phyloP scores from a whole-genome alignment of 768 basidiomycete genomes.

The Tephrocybe sp. region DNA sequence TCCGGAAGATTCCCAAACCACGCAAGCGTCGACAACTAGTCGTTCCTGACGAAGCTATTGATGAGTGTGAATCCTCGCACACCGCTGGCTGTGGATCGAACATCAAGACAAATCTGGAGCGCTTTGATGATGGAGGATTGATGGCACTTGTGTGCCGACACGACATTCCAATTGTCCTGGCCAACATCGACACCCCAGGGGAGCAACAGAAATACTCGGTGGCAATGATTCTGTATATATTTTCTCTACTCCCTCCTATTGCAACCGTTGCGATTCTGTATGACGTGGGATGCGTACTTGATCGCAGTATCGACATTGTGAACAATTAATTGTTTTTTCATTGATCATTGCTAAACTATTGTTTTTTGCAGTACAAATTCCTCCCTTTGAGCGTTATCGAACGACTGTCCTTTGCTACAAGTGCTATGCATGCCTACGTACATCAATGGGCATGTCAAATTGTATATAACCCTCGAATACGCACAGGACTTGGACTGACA shows the following conservation, averaged over 20 bases:
- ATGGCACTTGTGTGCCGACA: constrained; percentile 39
- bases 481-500: constrained; percentile 1
- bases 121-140: constrained; percentile 32
- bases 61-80: constrained; percentile 31
- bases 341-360: no score
- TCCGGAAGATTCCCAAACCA: constrained; percentile 15
- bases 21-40: background rate
- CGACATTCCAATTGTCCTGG: constrained; percentile 32
- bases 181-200: constrained; percentile 38
- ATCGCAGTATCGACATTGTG: constrained; percentile 9
- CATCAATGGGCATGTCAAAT: constrained; percentile 20
- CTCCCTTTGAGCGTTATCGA: constrained; percentile 9
- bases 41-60: constrained; percentile 29
- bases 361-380: constrained; percentile 11
- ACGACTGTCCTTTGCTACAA: constrained; percentile 27
- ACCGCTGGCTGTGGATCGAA: constrained; percentile 26
- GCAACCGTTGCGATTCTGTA: constrained; percentile 28
- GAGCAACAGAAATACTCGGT: constrained; percentile 38
- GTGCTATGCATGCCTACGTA: constrained; percentile 35
- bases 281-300: constrained; percentile 34
- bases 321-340: no score
- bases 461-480: constrained; percentile 28
- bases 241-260: constrained; percentile 22
- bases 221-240: constrained; percentile 29
- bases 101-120: constrained; percentile 15